Evolutionary conservation across 1,284 basidiomycete species (phyloP), one percentile per base, ranked within the genome.

Genomic region (Rhodotorula glutinis): DNA sequence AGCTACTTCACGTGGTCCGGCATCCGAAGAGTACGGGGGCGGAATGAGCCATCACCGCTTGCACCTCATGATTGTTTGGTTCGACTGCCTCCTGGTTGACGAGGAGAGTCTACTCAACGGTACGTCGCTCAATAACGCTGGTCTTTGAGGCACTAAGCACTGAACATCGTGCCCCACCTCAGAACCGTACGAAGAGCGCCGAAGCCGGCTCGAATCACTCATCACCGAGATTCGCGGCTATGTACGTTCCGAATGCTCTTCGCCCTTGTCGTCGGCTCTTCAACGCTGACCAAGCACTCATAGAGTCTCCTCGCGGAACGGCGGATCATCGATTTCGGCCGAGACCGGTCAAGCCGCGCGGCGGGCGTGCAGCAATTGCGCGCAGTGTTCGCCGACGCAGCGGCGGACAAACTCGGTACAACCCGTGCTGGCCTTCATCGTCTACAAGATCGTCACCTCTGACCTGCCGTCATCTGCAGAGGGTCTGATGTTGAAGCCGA

Each of bases 401-500:
- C 33, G 33, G 11, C 33, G 11, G 33, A 38, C 33, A 38, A 38
- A 11, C 33, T 38, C 33, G 33, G 33, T 38, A 11, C n/a, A n/a
- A n/a, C n/a, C n/a, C n/a, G n/a, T n/a, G n/a, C n/a, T n/a, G n/a
- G n/a, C n/a, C n/a, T n/a, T n/a, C n/a, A n/a, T n/a, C n/a, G n/a
- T n/a, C n/a, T n/a, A n/a, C 1, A 29, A 62, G 7, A 63, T 69
- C 29, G 43, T 44, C 17, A 7, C 17, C 14, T 19, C 7, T 10
- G 54, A 13, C 19, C 52, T 44, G 47, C 30, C 49, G 5, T 33
- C 7, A 14, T n/a, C 1, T 41, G n/a, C 68, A 80, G 82, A 83
- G 77, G 83, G 92, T 0, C 77, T 92, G 0, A 86, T 95, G 8
- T 80, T 95, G 62, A 95, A 95, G 77, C 86, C 87, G 0, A 84